phyloP scores from a whole-genome alignment of 192 early-diverging fungal genomes.

The Phlyctochytrium planicorne region DNA sequence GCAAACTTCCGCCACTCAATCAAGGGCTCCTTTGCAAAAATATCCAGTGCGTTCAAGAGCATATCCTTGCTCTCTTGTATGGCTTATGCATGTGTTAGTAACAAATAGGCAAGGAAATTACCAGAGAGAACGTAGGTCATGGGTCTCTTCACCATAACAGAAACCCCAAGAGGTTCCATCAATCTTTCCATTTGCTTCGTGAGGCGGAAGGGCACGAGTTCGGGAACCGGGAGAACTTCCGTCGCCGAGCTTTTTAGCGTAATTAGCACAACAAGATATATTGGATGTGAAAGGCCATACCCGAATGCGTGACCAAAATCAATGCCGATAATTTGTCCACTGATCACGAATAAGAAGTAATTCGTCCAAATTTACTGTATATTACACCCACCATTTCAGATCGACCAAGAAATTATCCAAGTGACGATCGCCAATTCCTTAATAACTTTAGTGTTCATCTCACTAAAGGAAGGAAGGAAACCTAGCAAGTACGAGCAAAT shows the following conservation, averaged over 20 bases:
- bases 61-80: slow-evolving; percentile 60
- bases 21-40: slow-evolving; percentile 81
- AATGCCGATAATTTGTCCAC: slow-evolving; percentile 68
- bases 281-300: slow-evolving; percentile 10
- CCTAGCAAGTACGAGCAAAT: slow-evolving; percentile 73
- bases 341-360: slow-evolving; percentile 17
- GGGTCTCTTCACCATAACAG: slow-evolving; percentile 59
- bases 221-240: slow-evolving; percentile 72
- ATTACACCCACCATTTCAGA: slow-evolving; percentile 41
- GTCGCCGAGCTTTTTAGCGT: slow-evolving; percentile 56
- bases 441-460: not conserved
- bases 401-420: slow-evolving; percentile 76
- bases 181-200: slow-evolving; percentile 66
- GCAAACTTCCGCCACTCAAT: slow-evolving; percentile 78
- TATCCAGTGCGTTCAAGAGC: slow-evolving; percentile 71
- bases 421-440: slow-evolving; percentile 78
- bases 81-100: slow-evolving; percentile 35
- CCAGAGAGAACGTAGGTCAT: slow-evolving; percentile 69
- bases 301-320: slow-evolving; percentile 87
- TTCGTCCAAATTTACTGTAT: not conserved
- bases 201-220: slow-evolving; percentile 74
- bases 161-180: slow-evolving; percentile 66
- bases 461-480: slow-evolving; percentile 8
- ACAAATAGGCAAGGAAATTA: slow-evolving; percentile 22
- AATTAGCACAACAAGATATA: slow-evolving; percentile 11